Evolutionary conservation across 176 grass and related monocot genomes (phyloP).

Genomic region (Aegilops umbellulata): DNA sequence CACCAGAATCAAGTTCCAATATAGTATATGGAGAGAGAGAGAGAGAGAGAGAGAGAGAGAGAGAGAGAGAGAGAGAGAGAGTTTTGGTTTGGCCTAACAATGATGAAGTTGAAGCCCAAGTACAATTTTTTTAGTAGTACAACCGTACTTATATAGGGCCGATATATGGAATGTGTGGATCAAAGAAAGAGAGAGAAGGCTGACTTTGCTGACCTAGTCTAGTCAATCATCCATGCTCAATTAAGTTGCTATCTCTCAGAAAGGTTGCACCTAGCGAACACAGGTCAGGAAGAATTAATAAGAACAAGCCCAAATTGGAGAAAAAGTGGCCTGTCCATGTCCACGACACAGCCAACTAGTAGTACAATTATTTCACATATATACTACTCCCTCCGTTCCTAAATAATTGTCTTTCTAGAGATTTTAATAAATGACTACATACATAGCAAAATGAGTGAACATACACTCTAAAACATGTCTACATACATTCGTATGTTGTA

Average conservation of each 20-base stretch:
- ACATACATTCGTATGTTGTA: too few relatives aligned
- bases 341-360: conserved; percentile 29
- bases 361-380: not conserved
- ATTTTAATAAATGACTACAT: too few relatives aligned
- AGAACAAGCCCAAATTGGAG: conserved; percentile 14
- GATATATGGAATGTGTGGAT: conserved; percentile 41
- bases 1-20: not conserved
- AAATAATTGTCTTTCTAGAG: too few relatives aligned
- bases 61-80: not conserved
- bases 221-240: conserved; percentile 69
- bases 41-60: not conserved
- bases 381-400: too few relatives aligned
- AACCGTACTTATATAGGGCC: conserved; percentile 11
- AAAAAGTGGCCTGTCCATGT: conserved; percentile 22
- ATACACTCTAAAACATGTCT: too few relatives aligned
- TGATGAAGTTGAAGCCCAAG: not conserved
- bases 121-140: conserved; percentile 25
- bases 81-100: not conserved
- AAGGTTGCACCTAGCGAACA: conserved; percentile 25
- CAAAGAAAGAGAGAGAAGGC: not conserved
- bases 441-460: too few relatives aligned
- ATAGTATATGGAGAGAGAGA: not conserved
- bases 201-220: conserved; percentile 60
- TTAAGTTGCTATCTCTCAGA: conserved; percentile 12
- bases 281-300: not conserved